Evolutionary conservation across 805 yeast species (phyloP).

Genomic region (Pichia ethanolica): DNA sequence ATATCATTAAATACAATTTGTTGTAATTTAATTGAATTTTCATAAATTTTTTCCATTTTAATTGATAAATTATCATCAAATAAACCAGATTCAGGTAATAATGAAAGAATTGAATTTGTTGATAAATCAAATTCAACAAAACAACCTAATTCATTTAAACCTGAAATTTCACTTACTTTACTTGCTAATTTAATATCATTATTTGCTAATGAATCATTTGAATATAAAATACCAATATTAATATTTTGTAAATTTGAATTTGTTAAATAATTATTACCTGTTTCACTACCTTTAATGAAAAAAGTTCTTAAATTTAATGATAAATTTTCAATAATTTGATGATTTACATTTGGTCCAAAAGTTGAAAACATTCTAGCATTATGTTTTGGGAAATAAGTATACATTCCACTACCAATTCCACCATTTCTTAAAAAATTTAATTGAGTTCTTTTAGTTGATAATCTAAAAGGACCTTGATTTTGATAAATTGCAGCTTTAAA

Average conservation of each 20-base stretch:
- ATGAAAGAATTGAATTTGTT: slow-evolving; percentile 14
- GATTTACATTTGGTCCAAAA: slow-evolving; percentile 33
- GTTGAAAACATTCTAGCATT: slow-evolving; percentile 34
- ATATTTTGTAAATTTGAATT: slow-evolving; percentile 11
- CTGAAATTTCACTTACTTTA: slow-evolving; percentile 23
- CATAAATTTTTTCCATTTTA: slow-evolving; percentile 7
- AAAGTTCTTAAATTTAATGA: slow-evolving; percentile 40
- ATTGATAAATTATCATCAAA: slow-evolving; percentile 17
- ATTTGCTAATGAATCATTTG: slow-evolving; percentile 22
- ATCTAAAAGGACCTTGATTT: slow-evolving; percentile 22
- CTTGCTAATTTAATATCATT: slow-evolving; percentile 29
- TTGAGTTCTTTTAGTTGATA: slow-evolving; percentile 13
- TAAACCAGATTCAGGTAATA: slow-evolving; percentile 18
- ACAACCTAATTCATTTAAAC: slow-evolving; percentile 33
- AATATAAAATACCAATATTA: neutral
- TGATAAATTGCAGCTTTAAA: slow-evolving; percentile 19
- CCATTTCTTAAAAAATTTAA: slow-evolving; percentile 5
- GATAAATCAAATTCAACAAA: slow-evolving; percentile 50
- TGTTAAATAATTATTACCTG: slow-evolving; percentile 15
- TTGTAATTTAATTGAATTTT: slow-evolving; percentile 14
- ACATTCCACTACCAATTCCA: slow-evolving; percentile 23
- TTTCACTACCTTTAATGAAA: slow-evolving; percentile 29
- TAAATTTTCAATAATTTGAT: slow-evolving; percentile 53
- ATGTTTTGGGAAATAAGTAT: slow-evolving; percentile 29
- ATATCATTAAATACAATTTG: slow-evolving; percentile 16